phyloP scores from a whole-genome alignment of 192 early-diverging fungal genomes.

The Coemansia asiatica region DNA sequence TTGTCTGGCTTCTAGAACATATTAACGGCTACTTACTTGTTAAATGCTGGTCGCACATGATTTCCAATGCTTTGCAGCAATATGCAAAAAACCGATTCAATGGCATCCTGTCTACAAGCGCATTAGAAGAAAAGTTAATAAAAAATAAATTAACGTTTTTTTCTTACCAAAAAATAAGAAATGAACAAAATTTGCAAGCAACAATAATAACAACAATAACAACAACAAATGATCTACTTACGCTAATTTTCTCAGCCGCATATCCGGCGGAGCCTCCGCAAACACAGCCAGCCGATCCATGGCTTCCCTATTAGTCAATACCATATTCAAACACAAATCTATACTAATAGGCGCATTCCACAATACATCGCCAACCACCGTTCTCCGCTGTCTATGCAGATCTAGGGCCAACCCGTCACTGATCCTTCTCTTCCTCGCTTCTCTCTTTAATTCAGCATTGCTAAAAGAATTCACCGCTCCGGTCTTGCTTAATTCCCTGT shows the following conservation, averaged over 20 bases:
- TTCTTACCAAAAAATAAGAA: too few species aligned
- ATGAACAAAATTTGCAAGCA: background rate
- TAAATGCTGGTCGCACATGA: slow-evolving; percentile 44
- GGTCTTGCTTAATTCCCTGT: background rate
- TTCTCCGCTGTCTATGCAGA: slow-evolving; percentile 12
- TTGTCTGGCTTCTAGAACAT: background rate
- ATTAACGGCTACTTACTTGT: background rate
- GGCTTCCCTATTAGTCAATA: slow-evolving; percentile 85
- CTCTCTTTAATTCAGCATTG: background rate
- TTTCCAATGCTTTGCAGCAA: slow-evolving; percentile 68
- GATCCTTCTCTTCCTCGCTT: background rate
- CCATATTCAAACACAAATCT: slow-evolving; percentile 82
- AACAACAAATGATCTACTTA: slow-evolving; percentile 33
- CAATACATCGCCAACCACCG: slow-evolving; percentile 41
- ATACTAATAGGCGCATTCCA: slow-evolving; percentile 54
- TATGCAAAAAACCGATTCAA: slow-evolving; percentile 81
- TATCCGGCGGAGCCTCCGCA: slow-evolving; percentile 59
- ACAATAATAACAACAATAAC: background rate
- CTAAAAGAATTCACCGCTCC: background rate
- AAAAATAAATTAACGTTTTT: background rate
- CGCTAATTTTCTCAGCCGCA: slow-evolving; percentile 60
- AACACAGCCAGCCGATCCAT: slow-evolving; percentile 63
- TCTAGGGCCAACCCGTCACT: background rate
- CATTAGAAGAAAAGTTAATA: slow-evolving; percentile 47
- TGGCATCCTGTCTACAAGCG: slow-evolving; percentile 61